Evolutionary conservation across 805 yeast species (phyloP).

Genomic region (Zygoascus biomembranicola): DNA sequence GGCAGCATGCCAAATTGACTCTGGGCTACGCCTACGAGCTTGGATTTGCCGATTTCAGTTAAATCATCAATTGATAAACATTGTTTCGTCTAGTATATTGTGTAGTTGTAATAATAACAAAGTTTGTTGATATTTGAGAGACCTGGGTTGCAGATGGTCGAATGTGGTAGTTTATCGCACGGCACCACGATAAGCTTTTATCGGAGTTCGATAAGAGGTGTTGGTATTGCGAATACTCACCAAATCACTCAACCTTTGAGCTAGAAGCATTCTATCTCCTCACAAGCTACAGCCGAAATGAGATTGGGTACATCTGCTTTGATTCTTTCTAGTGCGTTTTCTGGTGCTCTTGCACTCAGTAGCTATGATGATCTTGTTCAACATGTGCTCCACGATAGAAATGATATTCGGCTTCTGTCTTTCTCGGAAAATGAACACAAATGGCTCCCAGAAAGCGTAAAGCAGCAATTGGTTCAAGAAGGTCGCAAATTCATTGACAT

Average conservation of each 20-base stretch:
- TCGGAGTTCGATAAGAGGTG: background rate
- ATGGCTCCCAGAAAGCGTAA: slow-evolving; percentile 35
- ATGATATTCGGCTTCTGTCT: slow-evolving; percentile 3
- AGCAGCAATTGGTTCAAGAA: slow-evolving; percentile 33
- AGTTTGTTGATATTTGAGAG: too few species aligned
- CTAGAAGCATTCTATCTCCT: too few species aligned
- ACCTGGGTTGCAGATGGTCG: background rate
- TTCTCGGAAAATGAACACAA: slow-evolving; percentile 6
- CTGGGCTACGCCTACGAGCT: slow-evolving; percentile 69
- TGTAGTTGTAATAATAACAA: too few species aligned
- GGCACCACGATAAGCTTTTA: background rate
- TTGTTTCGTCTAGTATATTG: too few species aligned
- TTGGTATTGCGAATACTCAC: background rate
- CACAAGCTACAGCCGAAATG: background rate
- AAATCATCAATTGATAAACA: background rate
- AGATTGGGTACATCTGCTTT: background rate
- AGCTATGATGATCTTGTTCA: background rate
- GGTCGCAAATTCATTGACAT: slow-evolving; percentile 58
- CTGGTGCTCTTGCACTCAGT: background rate
- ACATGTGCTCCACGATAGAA: background rate
- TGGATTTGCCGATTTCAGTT: slow-evolving; percentile 31
- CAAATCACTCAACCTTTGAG: too few species aligned
- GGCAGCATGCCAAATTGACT: slow-evolving; percentile 71
- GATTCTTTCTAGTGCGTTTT: background rate
- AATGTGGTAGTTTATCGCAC: background rate